Conservation (phyloP, 148 eudicot species). For the Rhododendron simsii region DNA sequence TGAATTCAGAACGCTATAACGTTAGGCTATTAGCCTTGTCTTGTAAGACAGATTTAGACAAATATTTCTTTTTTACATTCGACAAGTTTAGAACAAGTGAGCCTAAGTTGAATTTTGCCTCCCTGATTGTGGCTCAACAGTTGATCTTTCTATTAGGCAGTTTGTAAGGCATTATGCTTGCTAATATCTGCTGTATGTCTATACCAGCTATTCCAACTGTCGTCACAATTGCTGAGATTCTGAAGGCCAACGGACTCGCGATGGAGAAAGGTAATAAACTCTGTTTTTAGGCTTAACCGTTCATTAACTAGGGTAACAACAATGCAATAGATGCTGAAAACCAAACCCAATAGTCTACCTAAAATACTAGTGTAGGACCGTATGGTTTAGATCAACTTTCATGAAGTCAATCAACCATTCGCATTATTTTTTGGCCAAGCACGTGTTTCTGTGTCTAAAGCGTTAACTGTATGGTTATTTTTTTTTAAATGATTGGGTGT, state of each 20-base stretch:
- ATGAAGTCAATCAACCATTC: background rate
- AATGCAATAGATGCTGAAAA: background rate
- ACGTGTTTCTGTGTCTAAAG: background rate
- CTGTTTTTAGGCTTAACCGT: background rate
- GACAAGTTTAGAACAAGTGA: background rate
- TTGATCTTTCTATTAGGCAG: background rate
- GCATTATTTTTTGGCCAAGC: background rate
- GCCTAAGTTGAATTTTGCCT: background rate
- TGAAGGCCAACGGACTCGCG: constrained; percentile 45
- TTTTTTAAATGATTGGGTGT: background rate
- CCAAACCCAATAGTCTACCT: background rate
- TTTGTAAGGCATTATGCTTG: background rate
- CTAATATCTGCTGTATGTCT: background rate
- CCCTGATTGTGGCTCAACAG: background rate
- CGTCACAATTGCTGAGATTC: constrained; percentile 45
- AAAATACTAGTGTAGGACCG: background rate
- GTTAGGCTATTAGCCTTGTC: background rate
- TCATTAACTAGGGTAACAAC: background rate
- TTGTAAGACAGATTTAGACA: background rate
- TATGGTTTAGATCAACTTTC: background rate
- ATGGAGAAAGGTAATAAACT: constrained; percentile 37
- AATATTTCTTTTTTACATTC: background rate
- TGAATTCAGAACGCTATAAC: background rate
- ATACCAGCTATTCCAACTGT: constrained; percentile 51
- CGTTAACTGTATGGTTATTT: background rate